phyloP scores from a whole-genome alignment of 768 basidiomycete species.

The Russula dissimulans region DNA sequence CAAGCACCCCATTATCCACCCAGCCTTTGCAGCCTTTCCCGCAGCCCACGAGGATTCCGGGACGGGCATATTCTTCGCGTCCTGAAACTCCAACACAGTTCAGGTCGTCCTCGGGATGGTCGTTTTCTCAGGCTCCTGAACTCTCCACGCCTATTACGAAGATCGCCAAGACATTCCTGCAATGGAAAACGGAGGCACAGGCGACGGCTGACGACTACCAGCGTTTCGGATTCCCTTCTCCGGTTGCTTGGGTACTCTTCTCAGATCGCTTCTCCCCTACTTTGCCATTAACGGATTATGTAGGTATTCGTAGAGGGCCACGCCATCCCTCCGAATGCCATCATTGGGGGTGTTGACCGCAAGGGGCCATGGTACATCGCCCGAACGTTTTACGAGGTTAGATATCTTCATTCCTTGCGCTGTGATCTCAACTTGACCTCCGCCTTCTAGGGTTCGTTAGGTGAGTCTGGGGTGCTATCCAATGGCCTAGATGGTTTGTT shows the following conservation, averaged over 20 bases:
- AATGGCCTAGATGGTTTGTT: neutral
- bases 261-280: neutral
- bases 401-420: neutral
- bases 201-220: conserved; percentile 9
- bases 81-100: neutral
- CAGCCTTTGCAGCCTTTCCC: neutral
- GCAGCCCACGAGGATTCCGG: neutral
- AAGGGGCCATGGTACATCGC: conserved; percentile 13
- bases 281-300: neutral
- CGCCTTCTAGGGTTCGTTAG: conserved; percentile 6
- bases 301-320: conserved; percentile 16
- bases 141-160: neutral
- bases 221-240: conserved; percentile 12
- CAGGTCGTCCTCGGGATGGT: neutral
- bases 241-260: conserved; percentile 16
- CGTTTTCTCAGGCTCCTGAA: neutral
- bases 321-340: conserved; percentile 15
- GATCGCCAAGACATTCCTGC: conserved; percentile 6
- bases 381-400: conserved; percentile 18
- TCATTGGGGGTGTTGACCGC: conserved; percentile 17
- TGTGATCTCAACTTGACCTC: neutral
- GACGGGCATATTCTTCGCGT: neutral
- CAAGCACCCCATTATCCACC: neutral
- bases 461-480: neutral
- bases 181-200: conserved; percentile 13